Base-by-base conservation (phyloP, 305 asterid species). In the Fraxinus ornus region DNA sequence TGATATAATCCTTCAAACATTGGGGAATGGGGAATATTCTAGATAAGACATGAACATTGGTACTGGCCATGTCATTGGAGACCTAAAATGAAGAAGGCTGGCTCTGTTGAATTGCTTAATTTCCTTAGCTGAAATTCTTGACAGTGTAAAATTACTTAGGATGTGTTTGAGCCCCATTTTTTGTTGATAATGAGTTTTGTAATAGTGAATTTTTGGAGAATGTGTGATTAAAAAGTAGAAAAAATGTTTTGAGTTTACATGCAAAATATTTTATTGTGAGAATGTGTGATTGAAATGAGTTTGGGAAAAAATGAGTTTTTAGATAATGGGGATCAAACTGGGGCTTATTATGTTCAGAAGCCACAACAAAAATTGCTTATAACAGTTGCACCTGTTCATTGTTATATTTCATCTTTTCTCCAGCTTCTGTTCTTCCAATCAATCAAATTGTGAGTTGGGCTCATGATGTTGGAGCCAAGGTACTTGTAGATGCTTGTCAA, bases 401-500 rank as follows among this genome's bases (percentile, higher is more conserved):
- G 22, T 60, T 60, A 19, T 21, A 60, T 21, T 60, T 60, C 12
- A 21, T 19, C 68, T 64, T 64, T 64, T 64, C 35, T 64, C 70
- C 93, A 96, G 98, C 98, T 86, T 94, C 97, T 62, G 85, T 88
- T 84, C 93, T 96, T 86, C 98, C 99, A 83, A 84, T 96, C 71
- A 93, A 91, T 78, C 93, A 94, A 89, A 83, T 96, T 70, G 91
- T 91, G 80, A 86, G 93, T 83, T 96, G 97, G 98, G 98, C 98
- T 17, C 99, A 94, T 88, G 91, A 84, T 85, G 93, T 93, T 86
- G 98, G 99, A 78, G 95, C 99, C 66, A 94, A 91, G 85, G 98
- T 96, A 86, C 97, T 96, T 77, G 89, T 96, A n/a, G 99, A 96
- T 91, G 99, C 99, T 85, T 96, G 98, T 81, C 99, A 93, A 91